Evolutionary conservation across 805 yeast species (phyloP), one percentile per base, ranked within the genome.

Genomic region (Ogataea ramenticola): DNA sequence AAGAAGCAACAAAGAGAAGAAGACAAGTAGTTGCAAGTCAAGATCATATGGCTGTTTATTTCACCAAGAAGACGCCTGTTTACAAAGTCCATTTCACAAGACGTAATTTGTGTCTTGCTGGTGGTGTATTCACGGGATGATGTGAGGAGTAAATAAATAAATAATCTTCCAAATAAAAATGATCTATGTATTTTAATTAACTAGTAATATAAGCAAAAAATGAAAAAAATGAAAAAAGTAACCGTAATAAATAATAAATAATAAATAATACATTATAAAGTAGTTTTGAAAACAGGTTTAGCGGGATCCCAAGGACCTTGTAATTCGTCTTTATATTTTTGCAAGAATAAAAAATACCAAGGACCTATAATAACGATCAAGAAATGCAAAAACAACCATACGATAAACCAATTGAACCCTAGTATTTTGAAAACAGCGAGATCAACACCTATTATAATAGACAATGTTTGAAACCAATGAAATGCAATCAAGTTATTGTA

Each of bases 251-350:
- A 24, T 24, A 6, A 24, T 24, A 24, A 24, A 24, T 10, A 24
- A 24, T 21, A 35, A 27, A 26, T 6, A 26, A 19, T n/a, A 21
- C 10, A 27, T 39, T 16, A 36, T 4, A 17, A 20, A 29, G 30
- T 19, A 40, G 32, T 39, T 62, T 73, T 69, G 22, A 80, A 65
- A 9, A 77, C 67, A 1, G 96, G 95, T 56, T 75, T 79, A 6
- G 95, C 96, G 1, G 84, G 79, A 59, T 87, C 96, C 96, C 96
- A 87, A 1, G 96, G 96, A 0, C 96, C 96, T 60, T 85, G 90
- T 42, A 87, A 67, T 60, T 86, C 96, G 57, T 80, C 86, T 61
- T 87, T 87, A 58, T 86, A 86, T 60, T 77, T 75, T 56, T 87
- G 96, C 34, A 88, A 65, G 27, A 71, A 72, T 40, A 86, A 62